Evolutionary conservation across 805 yeast species (phyloP).

Genomic region (Yarrowia alimentaria): DNA sequence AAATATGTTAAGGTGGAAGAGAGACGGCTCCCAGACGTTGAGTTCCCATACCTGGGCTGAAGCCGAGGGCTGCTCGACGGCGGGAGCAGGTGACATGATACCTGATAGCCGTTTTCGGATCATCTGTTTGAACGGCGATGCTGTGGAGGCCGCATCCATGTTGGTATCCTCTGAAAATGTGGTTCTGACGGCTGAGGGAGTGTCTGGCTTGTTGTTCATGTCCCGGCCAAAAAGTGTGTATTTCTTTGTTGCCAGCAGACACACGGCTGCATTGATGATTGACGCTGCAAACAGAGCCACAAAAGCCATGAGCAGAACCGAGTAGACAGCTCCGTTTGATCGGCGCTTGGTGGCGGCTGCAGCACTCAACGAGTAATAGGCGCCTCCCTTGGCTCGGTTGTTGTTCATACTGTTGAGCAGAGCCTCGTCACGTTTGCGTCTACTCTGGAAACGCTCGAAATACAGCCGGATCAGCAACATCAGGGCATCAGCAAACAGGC

Average conservation of each 20-base stretch:
- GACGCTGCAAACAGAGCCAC: constrained; percentile 29
- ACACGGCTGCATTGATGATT: constrained; percentile 29
- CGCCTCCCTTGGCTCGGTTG: not conserved
- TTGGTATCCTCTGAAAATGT: constrained; percentile 12
- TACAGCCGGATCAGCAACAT: constrained; percentile 15
- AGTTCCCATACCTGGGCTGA: constrained; percentile 48
- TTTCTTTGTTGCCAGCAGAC: constrained; percentile 28
- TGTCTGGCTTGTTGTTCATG: constrained; percentile 32
- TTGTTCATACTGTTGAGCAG: constrained; percentile 1
- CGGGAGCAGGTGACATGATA: constrained; percentile 1
- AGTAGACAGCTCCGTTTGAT: constrained; percentile 6
- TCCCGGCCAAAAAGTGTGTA: constrained; percentile 34
- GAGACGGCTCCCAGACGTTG: constrained; percentile 65
- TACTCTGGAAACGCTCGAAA: constrained; percentile 9
- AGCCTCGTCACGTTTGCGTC: not conserved
- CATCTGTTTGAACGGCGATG: constrained; percentile 14
- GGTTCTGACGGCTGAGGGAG: constrained; percentile 33
- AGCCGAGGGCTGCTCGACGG: not conserved
- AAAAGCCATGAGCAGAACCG: constrained; percentile 1
- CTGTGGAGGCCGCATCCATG: constrained; percentile 1
- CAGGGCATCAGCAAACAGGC: not conserved
- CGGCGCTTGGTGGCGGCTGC: constrained; percentile 14
- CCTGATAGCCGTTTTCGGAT: constrained; percentile 2
- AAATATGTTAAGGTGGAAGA: constrained; percentile 52
- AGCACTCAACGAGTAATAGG: constrained; percentile 15